These are phyloP conservation scores for Calonectria pauciramosa DNA, from an alignment of 2,329 filamentous ascomycete species.

Conservation along the genomic window DNA sequence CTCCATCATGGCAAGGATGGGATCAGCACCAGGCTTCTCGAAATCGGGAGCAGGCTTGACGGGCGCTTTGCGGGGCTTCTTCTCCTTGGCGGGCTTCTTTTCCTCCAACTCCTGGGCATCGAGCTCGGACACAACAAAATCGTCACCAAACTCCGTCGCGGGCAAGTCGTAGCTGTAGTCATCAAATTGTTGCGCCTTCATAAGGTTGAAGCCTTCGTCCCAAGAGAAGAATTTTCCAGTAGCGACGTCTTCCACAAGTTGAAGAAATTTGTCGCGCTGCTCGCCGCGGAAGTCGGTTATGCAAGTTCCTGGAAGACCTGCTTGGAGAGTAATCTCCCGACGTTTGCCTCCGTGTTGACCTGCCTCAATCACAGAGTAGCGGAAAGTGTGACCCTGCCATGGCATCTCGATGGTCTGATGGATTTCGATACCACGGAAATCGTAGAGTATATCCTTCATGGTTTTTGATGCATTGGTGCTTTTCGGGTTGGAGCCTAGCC, in stretches of 20 bases:
- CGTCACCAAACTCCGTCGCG: constrained; percentile 41
- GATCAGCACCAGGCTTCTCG: not conserved
- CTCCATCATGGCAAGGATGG: not conserved
- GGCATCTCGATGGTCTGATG: constrained; percentile 60
- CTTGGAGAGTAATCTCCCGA: constrained; percentile 62
- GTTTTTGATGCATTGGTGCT: not conserved
- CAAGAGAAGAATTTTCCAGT: constrained; percentile 51
- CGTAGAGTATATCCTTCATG: constrained; percentile 46
- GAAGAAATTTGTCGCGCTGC: constrained; percentile 40
- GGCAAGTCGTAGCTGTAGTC: constrained; percentile 46
- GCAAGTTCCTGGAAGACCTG: constrained; percentile 1
- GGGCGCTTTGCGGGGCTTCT: not conserved
- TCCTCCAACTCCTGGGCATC: not conserved
- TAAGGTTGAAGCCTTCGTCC: constrained; percentile 48
- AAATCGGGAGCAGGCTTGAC: not conserved
- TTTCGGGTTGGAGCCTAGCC: constrained; percentile 7
- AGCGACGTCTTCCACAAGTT: constrained; percentile 48
- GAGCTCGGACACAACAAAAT: constrained; percentile 37
- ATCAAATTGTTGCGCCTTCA: constrained; percentile 45
- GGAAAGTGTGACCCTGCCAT: constrained; percentile 60
- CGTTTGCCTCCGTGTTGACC: constrained; percentile 65
- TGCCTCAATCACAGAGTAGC: constrained; percentile 66
- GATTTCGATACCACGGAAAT: constrained; percentile 67
- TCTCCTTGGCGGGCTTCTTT: not conserved
- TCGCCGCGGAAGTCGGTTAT: constrained; percentile 6